Evolutionary conservation across 2,329 filamentous ascomycete species (phyloP).

Genomic region (Penicillium sp.): DNA sequence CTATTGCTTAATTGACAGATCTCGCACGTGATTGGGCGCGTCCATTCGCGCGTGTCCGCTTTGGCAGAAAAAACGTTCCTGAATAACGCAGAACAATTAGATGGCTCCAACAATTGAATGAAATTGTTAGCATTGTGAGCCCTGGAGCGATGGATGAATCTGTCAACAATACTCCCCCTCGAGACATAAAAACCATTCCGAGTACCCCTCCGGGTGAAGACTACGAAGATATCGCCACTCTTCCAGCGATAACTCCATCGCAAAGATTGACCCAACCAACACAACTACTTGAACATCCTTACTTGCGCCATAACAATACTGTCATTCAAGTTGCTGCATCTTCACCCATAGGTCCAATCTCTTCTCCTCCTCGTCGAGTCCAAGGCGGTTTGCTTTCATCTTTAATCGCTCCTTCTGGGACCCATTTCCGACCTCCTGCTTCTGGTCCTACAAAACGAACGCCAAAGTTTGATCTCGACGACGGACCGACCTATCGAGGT

Average conservation of each 20-base stretch:
- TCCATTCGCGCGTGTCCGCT: slow-evolving; percentile 23
- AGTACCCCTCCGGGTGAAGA: slow-evolving; percentile 33
- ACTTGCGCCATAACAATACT: slow-evolving; percentile 35
- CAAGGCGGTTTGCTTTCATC: slow-evolving; percentile 52
- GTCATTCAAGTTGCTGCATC: slow-evolving; percentile 83
- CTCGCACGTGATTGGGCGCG: slow-evolving; percentile 21
- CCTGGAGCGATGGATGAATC: slow-evolving; percentile 45
- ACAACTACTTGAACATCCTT: slow-evolving; percentile 53
- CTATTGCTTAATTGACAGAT: background rate
- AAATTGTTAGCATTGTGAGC: slow-evolving; percentile 4
- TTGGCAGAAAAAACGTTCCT: slow-evolving; percentile 25
- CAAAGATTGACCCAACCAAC: slow-evolving; percentile 60
- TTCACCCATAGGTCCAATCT: slow-evolving; percentile 65
- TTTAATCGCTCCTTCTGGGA: slow-evolving; percentile 73
- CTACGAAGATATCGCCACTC: slow-evolving; percentile 51
- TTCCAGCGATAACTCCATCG: slow-evolving; percentile 48
- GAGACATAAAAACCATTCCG: slow-evolving; percentile 32
- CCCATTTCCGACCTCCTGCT: slow-evolving; percentile 60
- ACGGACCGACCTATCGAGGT: slow-evolving; percentile 58
- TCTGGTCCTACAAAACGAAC: slow-evolving; percentile 41
- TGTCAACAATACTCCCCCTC: slow-evolving; percentile 42
- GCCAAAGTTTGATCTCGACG: slow-evolving; percentile 50
- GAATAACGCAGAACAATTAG: slow-evolving; percentile 9
- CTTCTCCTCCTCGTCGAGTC: slow-evolving; percentile 40
- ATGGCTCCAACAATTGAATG: slow-evolving; percentile 1